Evolutionary conservation across 2,329 filamentous ascomycete genomes (phyloP), one percentile per base, ranked within the genome.

Genomic region (Teratosphaeria epicoccoides): DNA sequence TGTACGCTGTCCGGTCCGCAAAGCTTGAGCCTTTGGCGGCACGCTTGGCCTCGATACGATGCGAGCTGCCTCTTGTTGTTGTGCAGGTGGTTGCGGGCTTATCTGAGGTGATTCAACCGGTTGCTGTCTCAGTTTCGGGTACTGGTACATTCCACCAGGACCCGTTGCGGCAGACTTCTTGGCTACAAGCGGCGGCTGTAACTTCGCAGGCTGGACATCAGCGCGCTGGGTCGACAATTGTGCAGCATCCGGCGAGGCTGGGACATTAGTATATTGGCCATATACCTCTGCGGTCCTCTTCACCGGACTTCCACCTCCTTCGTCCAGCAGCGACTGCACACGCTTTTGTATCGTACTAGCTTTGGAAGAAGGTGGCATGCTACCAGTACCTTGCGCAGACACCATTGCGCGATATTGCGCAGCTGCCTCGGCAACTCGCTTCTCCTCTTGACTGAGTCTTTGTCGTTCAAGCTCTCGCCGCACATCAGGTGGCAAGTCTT

Each of bases 261-360:
- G 20, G 10, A 50, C 45, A 83, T 86, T 20, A 12, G 90, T 89
- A 67, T 87, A 96, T 54, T 84, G 84, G 6, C 93, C 93, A 66
- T 97, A 97, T 0, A 91, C 91, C 57, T 90, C 84, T 0, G 90
- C 90, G 0, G 88, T 95, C 58, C 83, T 82, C 24, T 80, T 78
- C 17, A 46, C 44, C 12, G 77, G 66, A 76, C 82, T 60, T 50
- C 61, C 58, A 40, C 82, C 81, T 40, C 85, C 88, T 63, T 96
- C 90, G 55, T 83, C 84, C 14, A 98, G 73, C 47, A 97, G 74
- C 47, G 81, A 88, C 71, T 94, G 87, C 50, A 98, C 88, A 57
- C 91, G 84, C 64, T 87, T 89, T 66, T 97, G 89, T 61, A 98
- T 98, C 24, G 84, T 87, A n/a, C 83, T 80, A 17, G 89, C 88